Percentiles rank a stretch among this genome's conserved stretches.
phyloP scores from a whole-genome alignment of 2,329 filamentous ascomycete species.

The Pseudonectria buxi region DNA sequence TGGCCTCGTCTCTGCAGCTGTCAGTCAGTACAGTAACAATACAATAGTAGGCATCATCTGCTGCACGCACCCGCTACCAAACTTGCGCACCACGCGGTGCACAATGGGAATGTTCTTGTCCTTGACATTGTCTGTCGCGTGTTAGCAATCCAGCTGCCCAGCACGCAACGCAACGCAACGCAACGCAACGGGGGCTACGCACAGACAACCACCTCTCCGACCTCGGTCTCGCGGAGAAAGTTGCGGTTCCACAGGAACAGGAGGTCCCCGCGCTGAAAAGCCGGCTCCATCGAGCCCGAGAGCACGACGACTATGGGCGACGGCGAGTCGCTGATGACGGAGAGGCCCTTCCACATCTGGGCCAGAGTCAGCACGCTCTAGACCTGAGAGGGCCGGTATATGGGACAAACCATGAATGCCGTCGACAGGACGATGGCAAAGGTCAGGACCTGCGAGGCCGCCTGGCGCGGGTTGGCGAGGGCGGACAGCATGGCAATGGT shows the following conservation, averaged over 20 bases:
- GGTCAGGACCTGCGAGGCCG: slow-evolving; percentile 76
- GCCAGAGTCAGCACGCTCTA: not conserved
- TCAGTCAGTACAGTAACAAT: slow-evolving; percentile 4
- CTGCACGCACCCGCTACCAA: slow-evolving; percentile 47
- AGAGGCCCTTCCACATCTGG: slow-evolving; percentile 81
- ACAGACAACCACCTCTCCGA: slow-evolving; percentile 53
- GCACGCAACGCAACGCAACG: no score
- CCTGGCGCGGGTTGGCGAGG: slow-evolving; percentile 70
- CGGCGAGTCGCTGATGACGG: slow-evolving; percentile 66
- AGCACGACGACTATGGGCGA: slow-evolving; percentile 79
- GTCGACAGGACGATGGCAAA: slow-evolving; percentile 86
- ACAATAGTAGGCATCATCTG: not conserved
- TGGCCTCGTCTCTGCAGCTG: slow-evolving; percentile 42
- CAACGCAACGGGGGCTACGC: no score
- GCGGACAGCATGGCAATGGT: slow-evolving; percentile 54
- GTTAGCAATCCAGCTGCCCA: no score
- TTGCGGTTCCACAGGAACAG: slow-evolving; percentile 73
- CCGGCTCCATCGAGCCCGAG: slow-evolving; percentile 77
- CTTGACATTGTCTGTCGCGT: slow-evolving; percentile 57
- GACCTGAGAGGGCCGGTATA: not conserved
- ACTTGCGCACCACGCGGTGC: slow-evolving; percentile 78
- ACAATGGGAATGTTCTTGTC: slow-evolving; percentile 98
- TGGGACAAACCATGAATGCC: slow-evolving; percentile 68
- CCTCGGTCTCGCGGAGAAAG: slow-evolving; percentile 45
- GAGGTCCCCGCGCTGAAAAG: slow-evolving; percentile 71